These are phyloP conservation scores for Umbelopsis sp. DNA, from an alignment of 192 early-diverging fungal species.

Conservation along the genomic window DNA sequence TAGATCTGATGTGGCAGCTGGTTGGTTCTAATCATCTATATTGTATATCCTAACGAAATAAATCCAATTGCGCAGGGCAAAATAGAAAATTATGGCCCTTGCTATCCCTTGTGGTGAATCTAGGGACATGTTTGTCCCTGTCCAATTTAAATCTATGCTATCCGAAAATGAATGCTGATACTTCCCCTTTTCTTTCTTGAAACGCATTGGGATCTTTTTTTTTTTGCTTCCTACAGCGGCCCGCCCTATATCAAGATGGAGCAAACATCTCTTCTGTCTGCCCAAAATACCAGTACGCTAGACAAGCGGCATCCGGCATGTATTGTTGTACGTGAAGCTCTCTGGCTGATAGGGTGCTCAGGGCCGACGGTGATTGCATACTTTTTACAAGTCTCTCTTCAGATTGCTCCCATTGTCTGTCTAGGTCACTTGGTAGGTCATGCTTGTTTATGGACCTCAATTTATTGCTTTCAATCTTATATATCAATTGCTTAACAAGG, in stretches of 20 bases:
- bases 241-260: neutral
- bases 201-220: too few relatives aligned
- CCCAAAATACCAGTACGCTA: neutral
- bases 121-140: neutral
- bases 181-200: too few relatives aligned
- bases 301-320: neutral
- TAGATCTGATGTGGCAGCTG: conserved; percentile 31
- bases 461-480: neutral
- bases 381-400: conserved; percentile 34
- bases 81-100: neutral
- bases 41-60: neutral
- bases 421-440: conserved; percentile 33
- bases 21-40: conserved; percentile 18
- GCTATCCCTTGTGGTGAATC: neutral
- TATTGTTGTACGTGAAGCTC: neutral
- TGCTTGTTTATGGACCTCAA: neutral
- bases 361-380: conserved; percentile 28
- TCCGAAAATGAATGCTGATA: too few relatives aligned
- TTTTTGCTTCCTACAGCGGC: neutral
- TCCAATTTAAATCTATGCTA: neutral
- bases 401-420: conserved; percentile 33
- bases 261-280: conserved; percentile 5
- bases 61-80: too few relatives aligned
- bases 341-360: neutral
- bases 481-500: conserved; percentile 22